Base-by-base conservation (phyloP, 2,329 filamentous ascomycete species). In the Xylariaceae sp. region DNA sequence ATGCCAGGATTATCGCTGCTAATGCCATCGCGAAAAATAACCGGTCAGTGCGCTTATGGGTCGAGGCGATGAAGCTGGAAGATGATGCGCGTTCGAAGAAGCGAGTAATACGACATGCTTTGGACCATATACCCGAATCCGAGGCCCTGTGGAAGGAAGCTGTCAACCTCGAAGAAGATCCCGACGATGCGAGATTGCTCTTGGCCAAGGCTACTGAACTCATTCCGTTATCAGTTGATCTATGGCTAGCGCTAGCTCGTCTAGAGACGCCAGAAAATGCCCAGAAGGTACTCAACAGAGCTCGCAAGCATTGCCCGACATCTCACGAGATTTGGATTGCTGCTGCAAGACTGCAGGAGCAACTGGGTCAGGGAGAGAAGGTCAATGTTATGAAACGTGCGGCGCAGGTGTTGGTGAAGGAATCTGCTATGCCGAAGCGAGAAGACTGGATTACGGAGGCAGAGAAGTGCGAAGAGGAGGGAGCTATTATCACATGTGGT, bases 131-230 rank as follows among this genome's bases (percentile, higher is more conserved):
- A 47, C 92, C 92, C 0, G 91, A 96, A 70, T 97, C 93, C 0
- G 94, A 97, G 52, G 88, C 90, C 48, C 82, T 99, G n/a, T 99
- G 94, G 94, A 99, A 97, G 72, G 92, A 95, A 72, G 88, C 93
- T 4, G 93, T 99, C 63, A 97, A 97, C 67, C 78, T 97, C 57
- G 94, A 97, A 71, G 93, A 97, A 69, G 88, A 96, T 67, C 84
- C 89, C 0, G 88, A 88, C 35, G 92, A 97, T 76, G 95, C 95
- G 3, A 87, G 88, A 63, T 79, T 99, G 58, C 81, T 99, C 57
- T 83, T 99, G 51, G 92, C 92, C 52, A 97, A 97, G 75, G 95
- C 95, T 0, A 96, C 92, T 0, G 92, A 99, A 68, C 88, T 97
- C 59, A 96, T 99, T 58, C 93, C 93, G 0, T 80, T 95, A 5